A percentile compares a stretch with the other conserved stretches of the same genome.
phyloP scores from a whole-genome alignment of 2,329 filamentous ascomycete species.

The Simplicillium aogashimaense region DNA sequence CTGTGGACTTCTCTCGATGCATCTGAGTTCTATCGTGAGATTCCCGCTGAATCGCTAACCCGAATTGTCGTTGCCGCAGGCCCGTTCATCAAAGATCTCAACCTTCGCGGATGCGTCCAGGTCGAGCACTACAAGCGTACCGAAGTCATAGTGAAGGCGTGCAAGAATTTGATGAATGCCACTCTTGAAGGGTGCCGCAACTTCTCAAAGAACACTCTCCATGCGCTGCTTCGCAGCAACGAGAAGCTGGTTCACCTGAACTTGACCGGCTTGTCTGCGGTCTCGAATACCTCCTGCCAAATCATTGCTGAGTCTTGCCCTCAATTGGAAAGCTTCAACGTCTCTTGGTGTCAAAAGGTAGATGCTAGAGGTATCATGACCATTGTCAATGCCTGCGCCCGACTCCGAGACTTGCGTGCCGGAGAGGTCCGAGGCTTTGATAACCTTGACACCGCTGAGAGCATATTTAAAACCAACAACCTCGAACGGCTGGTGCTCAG shows the following conservation, averaged over 20 bases:
- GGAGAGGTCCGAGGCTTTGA: conserved; percentile 76
- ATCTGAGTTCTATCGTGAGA: conserved; percentile 77
- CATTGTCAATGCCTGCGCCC: conserved; percentile 63
- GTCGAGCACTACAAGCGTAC: conserved; percentile 71
- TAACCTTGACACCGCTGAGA: conserved; percentile 58
- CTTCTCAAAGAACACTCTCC: conserved; percentile 67
- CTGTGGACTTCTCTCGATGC: conserved; percentile 81
- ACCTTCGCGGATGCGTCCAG: conserved; percentile 84
- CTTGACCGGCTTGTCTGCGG: conserved; percentile 68
- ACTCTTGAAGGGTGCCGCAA: conserved; percentile 86
- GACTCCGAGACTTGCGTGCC: conserved; percentile 68
- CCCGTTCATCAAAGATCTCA: conserved; percentile 83
- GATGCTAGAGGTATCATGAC: conserved; percentile 65
- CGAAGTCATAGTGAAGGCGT: conserved; percentile 71
- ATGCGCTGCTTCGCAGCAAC: conserved; percentile 67
- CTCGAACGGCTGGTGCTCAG: conserved; percentile 75
- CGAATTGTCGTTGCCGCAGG: conserved; percentile 79
- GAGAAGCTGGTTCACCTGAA: conserved; percentile 74
- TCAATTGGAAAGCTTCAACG: conserved; percentile 73
- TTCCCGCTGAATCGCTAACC: conserved; percentile 72
- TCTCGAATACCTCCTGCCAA: conserved; percentile 77
- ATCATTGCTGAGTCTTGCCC: conserved; percentile 76
- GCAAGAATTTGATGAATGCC: conserved; percentile 77
- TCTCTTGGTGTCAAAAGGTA: conserved; percentile 88
- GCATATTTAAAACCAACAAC: conserved; percentile 70